These are phyloP conservation scores for Silybum marianum DNA, from an alignment of 129 eudicot genomes.

Conservation along the genomic window DNA sequence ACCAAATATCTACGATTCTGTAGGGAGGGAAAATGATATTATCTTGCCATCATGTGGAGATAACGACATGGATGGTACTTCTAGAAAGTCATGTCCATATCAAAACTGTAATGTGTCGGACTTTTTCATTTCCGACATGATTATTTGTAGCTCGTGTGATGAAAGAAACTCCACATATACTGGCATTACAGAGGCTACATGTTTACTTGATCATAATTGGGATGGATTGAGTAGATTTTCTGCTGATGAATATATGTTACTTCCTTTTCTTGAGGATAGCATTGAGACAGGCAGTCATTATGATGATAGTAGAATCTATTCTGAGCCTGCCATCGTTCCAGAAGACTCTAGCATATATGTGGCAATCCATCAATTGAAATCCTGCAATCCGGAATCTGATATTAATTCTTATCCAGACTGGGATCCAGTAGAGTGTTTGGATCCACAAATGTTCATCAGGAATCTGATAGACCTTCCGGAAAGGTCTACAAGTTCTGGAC, in stretches of 20 bases:
- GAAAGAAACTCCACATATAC: constrained; percentile 44
- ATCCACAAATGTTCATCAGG: constrained; percentile 75
- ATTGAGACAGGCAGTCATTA: constrained; percentile 41
- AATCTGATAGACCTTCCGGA: constrained; percentile 67
- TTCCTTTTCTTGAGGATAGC: constrained; percentile 73
- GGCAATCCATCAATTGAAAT: constrained; percentile 70
- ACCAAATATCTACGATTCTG: constrained; percentile 20
- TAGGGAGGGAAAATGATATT: constrained; percentile 51
- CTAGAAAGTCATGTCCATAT: constrained; percentile 54
- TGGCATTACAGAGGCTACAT: constrained; percentile 29
- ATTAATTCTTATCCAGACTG: constrained; percentile 46
- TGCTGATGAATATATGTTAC: constrained; percentile 61
- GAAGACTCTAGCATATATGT: constrained; percentile 67
- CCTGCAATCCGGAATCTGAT: constrained; percentile 60
- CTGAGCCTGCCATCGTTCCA: constrained; percentile 41
- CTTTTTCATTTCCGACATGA: constrained; percentile 82
- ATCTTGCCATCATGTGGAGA: constrained; percentile 42
- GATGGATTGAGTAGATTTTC: constrained; percentile 57
- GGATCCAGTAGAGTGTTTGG: constrained; percentile 75
- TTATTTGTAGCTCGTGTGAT: constrained; percentile 54
- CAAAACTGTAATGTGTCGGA: constrained; percentile 79
- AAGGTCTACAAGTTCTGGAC: constrained; percentile 37
- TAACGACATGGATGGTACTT: constrained; percentile 25
- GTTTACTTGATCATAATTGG: constrained; percentile 60
- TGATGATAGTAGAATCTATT: constrained; percentile 43